Base-by-base conservation (phyloP, 163 green algal species). In the Scenedesmus sp. region DNA sequence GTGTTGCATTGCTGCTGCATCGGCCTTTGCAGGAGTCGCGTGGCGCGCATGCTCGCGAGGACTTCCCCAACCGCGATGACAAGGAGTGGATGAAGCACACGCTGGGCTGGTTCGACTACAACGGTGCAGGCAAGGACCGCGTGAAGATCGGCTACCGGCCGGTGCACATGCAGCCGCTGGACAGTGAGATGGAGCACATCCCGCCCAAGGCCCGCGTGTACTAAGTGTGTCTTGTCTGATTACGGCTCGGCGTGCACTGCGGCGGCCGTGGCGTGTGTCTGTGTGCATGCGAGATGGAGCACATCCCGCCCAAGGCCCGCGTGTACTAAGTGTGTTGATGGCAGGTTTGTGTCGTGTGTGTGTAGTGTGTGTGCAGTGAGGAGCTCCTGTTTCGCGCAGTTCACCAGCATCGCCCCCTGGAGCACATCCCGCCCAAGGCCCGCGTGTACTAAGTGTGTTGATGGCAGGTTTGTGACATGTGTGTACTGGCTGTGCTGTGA, bases 11-110 rank as follows among this genome's bases (percentile, higher is more conserved):
- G 66, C 66, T 8, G 18, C 18, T 76, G 74, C 74, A 56, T n/a
- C 5, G 5, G 3, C n/a, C 20, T 23, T 10, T 67, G 55, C 86
- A 90, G 86, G 98, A 99, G 95, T 97, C 91, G 1, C 98, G 98
- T 83, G 98, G 98, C n/a, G 98, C 98, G 2, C 98, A 99, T 93
- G 96, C 98, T 18, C 97, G 97, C 56, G 98, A 99, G 95, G 98
- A 99, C 96, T 99, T 99, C 93, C 87, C 94, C 5, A 88, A 97
- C 54, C 97, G 97, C 82, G 94, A 99, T 82, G 97, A 99, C 94
- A 94, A 98, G 79, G 88, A 98, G 52, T 99, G 98, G 98, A 99
- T 99, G 96, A 99, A 99, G 96, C 98, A 99, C 97, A 99, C 98
- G 7, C 90, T 99, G 5, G 98, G 95, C 73, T 99, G 95, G 93